phyloP scores from a whole-genome alignment of 2,329 filamentous ascomycete species.

The Cytospora schulzeri region DNA sequence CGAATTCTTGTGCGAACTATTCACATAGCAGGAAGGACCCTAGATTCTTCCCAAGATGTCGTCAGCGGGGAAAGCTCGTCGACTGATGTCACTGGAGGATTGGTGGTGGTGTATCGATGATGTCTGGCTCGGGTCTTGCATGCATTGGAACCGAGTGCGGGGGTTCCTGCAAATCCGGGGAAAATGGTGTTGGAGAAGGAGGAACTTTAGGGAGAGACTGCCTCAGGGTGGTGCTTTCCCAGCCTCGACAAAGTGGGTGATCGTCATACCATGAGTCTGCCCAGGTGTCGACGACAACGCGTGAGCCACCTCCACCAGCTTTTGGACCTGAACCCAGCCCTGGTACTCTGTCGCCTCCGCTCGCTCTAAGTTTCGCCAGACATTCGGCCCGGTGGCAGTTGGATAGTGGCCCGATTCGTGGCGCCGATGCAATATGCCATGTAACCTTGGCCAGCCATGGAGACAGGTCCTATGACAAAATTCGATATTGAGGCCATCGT shows the following conservation, averaged over 20 bases:
- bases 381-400: not conserved
- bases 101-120: not conserved
- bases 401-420: not conserved
- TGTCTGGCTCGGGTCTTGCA: not conserved
- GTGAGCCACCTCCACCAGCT: not conserved
- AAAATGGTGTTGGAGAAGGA: not conserved
- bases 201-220: no score
- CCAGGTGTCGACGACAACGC: not conserved
- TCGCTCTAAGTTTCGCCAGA: not conserved
- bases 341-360: not conserved
- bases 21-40: not conserved
- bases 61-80: not conserved
- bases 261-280: not conserved
- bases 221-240: not conserved
- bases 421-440: not conserved
- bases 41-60: not conserved
- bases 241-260: not conserved
- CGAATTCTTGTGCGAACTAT: constrained; percentile 5
- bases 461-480: constrained; percentile 4
- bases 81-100: not conserved
- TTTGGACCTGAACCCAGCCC: not conserved
- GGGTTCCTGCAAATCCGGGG: not conserved
- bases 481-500: not conserved
- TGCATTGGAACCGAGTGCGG: not conserved
- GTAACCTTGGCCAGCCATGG: not conserved